A percentile compares a stretch with the other conserved stretches of the same genome.
These are phyloP conservation scores for Populus pruinosa DNA, from an alignment of 345 rosid genomes.

Conservation along the genomic window DNA sequence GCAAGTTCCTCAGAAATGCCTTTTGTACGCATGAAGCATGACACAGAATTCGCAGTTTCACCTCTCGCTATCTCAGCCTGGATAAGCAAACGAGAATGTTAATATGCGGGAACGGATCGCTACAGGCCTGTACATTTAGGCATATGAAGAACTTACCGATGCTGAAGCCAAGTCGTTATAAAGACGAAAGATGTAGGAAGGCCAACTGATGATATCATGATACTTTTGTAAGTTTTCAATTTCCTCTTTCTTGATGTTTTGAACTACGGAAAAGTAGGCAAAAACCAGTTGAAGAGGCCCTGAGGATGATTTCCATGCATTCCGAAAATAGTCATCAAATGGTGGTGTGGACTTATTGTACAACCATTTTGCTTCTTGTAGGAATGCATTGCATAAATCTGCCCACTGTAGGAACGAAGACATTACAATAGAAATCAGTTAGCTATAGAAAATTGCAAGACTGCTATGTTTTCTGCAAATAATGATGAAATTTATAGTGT, in stretches of 20 bases:
- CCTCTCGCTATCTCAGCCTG: constrained; percentile 45
- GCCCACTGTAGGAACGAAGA: constrained; percentile 31
- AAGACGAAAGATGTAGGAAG: constrained; percentile 38
- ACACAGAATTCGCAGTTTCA: constrained; percentile 25
- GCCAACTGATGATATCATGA: constrained; percentile 32
- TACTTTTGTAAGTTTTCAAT: constrained; percentile 18
- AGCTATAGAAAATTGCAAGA: background rate
- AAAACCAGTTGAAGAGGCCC: constrained; percentile 25
- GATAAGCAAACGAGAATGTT: background rate
- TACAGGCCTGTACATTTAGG: background rate
- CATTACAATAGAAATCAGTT: background rate
- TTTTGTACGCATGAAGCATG: constrained; percentile 33
- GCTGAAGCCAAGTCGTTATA: constrained; percentile 41
- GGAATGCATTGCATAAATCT: constrained; percentile 38
- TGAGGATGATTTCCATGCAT: constrained; percentile 31
- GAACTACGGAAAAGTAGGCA: constrained; percentile 15
- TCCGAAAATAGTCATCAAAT: constrained; percentile 36
- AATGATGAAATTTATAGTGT: background rate
- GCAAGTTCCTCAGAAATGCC: constrained; percentile 32
- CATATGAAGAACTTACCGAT: constrained; percentile 17
- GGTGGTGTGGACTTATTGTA: constrained; percentile 18
- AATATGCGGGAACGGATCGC: background rate
- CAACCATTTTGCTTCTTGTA: constrained; percentile 42
- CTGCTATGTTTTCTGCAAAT: too few relatives aligned
- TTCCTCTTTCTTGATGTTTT: constrained; percentile 13